These are phyloP conservation scores for Tricholoma matsutake DNA, from an alignment of 768 basidiomycete species.

Conservation along the genomic window DNA sequence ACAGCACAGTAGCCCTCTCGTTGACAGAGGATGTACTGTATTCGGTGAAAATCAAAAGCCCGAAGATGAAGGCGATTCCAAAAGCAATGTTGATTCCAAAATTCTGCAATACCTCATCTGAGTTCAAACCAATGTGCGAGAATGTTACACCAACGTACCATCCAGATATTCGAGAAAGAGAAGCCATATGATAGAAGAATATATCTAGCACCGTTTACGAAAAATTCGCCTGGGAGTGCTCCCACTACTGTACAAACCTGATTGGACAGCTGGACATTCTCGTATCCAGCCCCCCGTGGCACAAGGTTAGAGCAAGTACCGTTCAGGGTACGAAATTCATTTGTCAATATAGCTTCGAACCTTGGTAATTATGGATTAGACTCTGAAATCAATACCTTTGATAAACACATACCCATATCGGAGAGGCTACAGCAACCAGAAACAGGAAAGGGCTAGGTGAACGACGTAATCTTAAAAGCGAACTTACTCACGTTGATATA, in stretches of 20 bases:
- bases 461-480: not conserved
- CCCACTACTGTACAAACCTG: constrained; percentile 79
- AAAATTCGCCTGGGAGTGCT: constrained; percentile 52
- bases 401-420: constrained; percentile 41
- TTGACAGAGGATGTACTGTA: constrained; percentile 37
- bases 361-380: not conserved
- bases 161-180: constrained; percentile 37
- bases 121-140: not conserved
- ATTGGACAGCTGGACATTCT: constrained; percentile 50
- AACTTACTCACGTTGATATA: constrained; percentile 46
- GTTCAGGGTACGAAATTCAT: constrained; percentile 74
- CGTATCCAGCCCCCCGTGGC: constrained; percentile 63
- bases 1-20: constrained; percentile 48
- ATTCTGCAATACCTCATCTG: constrained; percentile 36
- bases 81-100: constrained; percentile 71
- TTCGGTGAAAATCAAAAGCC: constrained; percentile 63
- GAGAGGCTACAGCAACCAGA: constrained; percentile 46
- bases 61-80: constrained; percentile 48
- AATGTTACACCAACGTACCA: constrained; percentile 26
- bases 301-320: constrained; percentile 59
- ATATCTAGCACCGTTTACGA: constrained; percentile 59
- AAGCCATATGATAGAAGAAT: constrained; percentile 48
- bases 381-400: not conserved
- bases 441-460: constrained; percentile 1
- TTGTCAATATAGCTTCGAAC: constrained; percentile 73